These are phyloP conservation scores for Fusarium subglutinans DNA, from an alignment of 2,329 filamentous ascomycete species.

Conservation along the genomic window DNA sequence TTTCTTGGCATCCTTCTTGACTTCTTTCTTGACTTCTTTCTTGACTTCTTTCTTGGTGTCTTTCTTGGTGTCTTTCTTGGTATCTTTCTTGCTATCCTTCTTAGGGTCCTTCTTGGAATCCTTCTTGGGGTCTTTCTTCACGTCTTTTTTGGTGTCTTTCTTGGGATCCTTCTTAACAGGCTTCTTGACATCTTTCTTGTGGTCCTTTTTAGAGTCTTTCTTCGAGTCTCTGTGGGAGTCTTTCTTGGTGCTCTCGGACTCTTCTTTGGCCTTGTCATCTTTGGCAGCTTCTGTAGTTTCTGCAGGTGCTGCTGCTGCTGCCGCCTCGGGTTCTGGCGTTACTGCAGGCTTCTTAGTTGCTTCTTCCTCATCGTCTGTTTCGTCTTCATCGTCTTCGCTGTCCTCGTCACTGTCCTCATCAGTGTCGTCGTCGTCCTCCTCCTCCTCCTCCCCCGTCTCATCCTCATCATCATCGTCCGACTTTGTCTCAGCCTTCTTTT, in stretches of 20 bases:
- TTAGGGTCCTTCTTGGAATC: background rate
- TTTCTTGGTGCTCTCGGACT: background rate
- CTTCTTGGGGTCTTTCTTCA: background rate
- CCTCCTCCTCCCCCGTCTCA: conserved; percentile 28
- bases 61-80: background rate
- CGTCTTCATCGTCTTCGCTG: conserved; percentile 16
- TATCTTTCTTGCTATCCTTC: background rate
- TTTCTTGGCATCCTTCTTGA: conserved; percentile 16
- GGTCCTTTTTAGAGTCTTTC: conserved; percentile 10
- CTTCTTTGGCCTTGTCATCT: conserved; percentile 21
- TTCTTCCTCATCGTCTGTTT: conserved; percentile 25
- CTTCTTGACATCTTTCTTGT: background rate
- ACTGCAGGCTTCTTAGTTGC: conserved; percentile 23
- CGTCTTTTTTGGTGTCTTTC: conserved; percentile 6
- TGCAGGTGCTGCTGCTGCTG: background rate
- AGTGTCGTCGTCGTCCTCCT: conserved; percentile 26
- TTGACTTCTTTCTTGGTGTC: background rate
- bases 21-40: background rate
- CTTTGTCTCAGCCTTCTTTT: conserved; percentile 47
- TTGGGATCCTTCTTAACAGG: background rate
- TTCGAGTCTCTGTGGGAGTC: conserved; percentile 11
- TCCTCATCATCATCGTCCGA: conserved; percentile 31
- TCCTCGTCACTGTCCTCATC: conserved; percentile 28
- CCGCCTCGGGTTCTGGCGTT: background rate
- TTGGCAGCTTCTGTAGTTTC: background rate